phyloP scores from a whole-genome alignment of 2,329 filamentous ascomycete genomes.

The Cryoendolithus antarcticus region DNA sequence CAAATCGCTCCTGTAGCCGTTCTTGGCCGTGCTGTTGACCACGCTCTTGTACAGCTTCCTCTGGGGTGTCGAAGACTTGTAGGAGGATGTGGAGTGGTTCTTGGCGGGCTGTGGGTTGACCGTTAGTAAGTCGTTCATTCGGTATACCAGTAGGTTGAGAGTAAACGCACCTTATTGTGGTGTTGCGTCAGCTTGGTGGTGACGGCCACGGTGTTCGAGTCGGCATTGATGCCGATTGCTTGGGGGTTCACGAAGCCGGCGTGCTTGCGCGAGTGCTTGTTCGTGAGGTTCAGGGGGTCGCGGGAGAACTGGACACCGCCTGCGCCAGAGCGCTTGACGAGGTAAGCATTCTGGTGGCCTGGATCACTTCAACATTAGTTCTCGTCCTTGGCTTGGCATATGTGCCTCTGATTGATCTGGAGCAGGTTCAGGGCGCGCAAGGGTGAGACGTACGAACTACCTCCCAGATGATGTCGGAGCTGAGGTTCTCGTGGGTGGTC shows the following conservation, averaged over 20 bases:
- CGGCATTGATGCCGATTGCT: conserved; percentile 70
- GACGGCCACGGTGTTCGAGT: conserved; percentile 61
- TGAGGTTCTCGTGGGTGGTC: conserved; percentile 52
- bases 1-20: conserved; percentile 57
- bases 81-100: conserved; percentile 52
- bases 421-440: no score
- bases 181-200: conserved; percentile 72
- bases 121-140: no score
- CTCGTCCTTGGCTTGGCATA: not conserved
- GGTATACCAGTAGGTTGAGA: no score
- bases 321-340: conserved; percentile 73
- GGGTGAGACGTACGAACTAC: conserved; percentile 66
- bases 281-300: conserved; percentile 85
- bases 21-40: conserved; percentile 70
- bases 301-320: conserved; percentile 84
- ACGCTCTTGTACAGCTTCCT: conserved; percentile 86
- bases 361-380: conserved; percentile 9
- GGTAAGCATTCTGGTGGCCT: conserved; percentile 82
- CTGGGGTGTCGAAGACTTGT: conserved; percentile 58
- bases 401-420: not conserved
- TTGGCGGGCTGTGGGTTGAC: conserved; percentile 45
- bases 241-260: conserved; percentile 76
- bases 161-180: conserved; percentile 44
- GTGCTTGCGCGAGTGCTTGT: conserved; percentile 87
- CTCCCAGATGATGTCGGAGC: conserved; percentile 88